Base-by-base conservation (phyloP, 2,329 filamentous ascomycete genomes). In the Fonsecaea nubica region DNA sequence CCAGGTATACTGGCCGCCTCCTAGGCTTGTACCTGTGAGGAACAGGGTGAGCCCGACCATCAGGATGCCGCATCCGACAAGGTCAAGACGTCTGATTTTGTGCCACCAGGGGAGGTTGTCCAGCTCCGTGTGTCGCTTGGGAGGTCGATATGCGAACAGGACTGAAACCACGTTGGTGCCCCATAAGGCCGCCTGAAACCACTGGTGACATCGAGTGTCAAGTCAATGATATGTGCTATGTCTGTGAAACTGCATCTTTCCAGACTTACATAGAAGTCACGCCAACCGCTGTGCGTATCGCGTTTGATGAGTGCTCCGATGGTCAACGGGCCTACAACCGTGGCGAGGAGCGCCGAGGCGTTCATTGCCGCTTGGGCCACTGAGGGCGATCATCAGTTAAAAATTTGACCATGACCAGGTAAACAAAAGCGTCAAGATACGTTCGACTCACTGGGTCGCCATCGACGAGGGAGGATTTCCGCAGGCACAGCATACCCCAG, bases 401-500 rank as follows among this genome's bases (percentile, higher is more conserved):
- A 21, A 36, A 10, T 61, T 30, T 15, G 5, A 21, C 36, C 15
- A 3, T 40, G 12, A 40, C 12, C 2, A 40, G 38, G 38, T 40
- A 40, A 40, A 40, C 38, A 40, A 40, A 40, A 40, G 38, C 1
- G 38, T 40, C 12, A 40, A 18, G 33, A 21, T 21, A 21, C 36
- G 10, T 52, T 18, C 21, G n/a, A 61, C 65, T 64, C 61, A 65
- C 62, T 64, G 12, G 65, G 62, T 21, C 65, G 38, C 65, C 65
- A 67, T 61, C 59, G 53, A 21, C 65, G 63, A 12, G 65, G 65
- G 21, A 67, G 36, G 35, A 67, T 67, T 50, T 67, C 65, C 25
- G 38, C 55, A 8, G 65, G 65, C 25, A 67, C 50, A 36, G 15
- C 30, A 42, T 67, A 67, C 2, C 33, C 62, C n/a, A 67, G 15